Percentiles rank a stretch among this genome's conserved stretches.
Evolutionary conservation across 1,139 yeast genomes (phyloP).

Genomic region (Kodamaea alishanica): DNA sequence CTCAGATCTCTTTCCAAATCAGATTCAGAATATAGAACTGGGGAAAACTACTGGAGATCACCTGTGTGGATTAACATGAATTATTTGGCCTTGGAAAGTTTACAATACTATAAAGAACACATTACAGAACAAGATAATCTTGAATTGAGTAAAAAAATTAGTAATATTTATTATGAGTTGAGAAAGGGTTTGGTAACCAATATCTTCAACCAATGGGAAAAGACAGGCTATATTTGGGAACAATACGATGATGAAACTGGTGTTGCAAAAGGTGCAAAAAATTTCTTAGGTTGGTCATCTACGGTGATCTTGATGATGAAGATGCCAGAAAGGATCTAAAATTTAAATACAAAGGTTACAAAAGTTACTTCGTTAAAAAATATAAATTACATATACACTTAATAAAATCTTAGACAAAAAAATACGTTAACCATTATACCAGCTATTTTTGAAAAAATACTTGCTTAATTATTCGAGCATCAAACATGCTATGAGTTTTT

Average conservation of each 20-base stretch:
- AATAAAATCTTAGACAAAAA: neutral
- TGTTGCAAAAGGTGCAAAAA: conserved; percentile 74
- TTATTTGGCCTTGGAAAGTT: conserved; percentile 70
- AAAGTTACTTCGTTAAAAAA: conserved; percentile 1
- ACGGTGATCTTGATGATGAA: conserved; percentile 76
- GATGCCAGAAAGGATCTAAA: conserved; percentile 53
- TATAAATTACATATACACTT: neutral
- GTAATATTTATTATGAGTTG: conserved; percentile 48
- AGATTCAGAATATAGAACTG: conserved; percentile 65
- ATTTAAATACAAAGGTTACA: conserved; percentile 13
- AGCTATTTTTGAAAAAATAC: neutral
- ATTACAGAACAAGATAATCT: conserved; percentile 14
- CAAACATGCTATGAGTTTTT: neutral
- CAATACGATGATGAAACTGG: conserved; percentile 83
- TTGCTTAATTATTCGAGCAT: neutral
- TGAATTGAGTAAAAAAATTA: conserved; percentile 33
- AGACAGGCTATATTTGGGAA: conserved; percentile 86
- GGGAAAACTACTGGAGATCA: conserved; percentile 94
- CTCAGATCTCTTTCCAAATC: conserved; percentile 74
- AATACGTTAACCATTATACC: neutral
- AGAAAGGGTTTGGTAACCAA: conserved; percentile 67
- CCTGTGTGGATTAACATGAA: conserved; percentile 93
- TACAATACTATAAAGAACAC: conserved; percentile 47
- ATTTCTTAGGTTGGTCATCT: conserved; percentile 94
- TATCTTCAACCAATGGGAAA: conserved; percentile 62